Percentiles rank a stretch among this genome's conserved stretches.
phyloP scores from a whole-genome alignment of 2,329 filamentous ascomycete genomes.

The Fusarium veterinarium region DNA sequence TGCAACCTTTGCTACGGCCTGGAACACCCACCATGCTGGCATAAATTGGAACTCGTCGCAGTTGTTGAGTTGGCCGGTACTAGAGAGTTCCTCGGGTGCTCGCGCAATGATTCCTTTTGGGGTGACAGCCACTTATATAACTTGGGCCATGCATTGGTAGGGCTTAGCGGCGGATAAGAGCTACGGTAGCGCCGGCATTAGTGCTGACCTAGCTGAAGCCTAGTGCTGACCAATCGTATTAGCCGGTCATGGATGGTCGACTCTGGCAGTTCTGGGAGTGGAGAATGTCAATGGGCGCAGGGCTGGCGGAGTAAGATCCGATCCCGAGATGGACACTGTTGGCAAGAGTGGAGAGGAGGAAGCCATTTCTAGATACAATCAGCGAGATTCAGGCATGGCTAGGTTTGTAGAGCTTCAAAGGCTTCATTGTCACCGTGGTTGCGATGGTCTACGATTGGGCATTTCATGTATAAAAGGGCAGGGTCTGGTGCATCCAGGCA shows the following conservation, averaged over 20 bases:
- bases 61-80: neutral
- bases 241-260: neutral
- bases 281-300: neutral
- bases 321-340: neutral
- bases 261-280: neutral
- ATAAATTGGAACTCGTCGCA: neutral
- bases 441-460: neutral
- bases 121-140: neutral
- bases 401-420: neutral
- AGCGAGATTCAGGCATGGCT: neutral
- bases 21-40: neutral
- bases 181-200: neutral
- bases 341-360: neutral
- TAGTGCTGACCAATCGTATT: neutral
- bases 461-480: neutral
- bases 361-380: neutral
- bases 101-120: neutral
- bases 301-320: neutral
- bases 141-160: neutral
- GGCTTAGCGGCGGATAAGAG: neutral
- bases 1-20: neutral
- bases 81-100: neutral
- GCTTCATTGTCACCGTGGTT: too few relatives aligned
- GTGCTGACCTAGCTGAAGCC: neutral
- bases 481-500: neutral